Evolutionary conservation across 164 flowering plant species (phyloP), one percentile per base, ranked within the genome.

Genomic region (Platanus orientalis): DNA sequence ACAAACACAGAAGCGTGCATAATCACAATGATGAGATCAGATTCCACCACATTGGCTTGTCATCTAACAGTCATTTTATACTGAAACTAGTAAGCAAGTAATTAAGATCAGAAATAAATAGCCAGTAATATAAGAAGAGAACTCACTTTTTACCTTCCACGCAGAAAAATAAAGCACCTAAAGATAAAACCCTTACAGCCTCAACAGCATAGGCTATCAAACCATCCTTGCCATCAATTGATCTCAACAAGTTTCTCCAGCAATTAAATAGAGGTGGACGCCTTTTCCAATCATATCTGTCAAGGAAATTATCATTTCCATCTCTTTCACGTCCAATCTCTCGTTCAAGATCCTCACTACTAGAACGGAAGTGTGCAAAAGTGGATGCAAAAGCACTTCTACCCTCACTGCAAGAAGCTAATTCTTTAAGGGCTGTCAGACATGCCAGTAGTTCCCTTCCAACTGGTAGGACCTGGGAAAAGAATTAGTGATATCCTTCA

Each of bases 371-470:
- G 54, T 56, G 69, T 63, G 12, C 20, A n/a, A 72, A 69, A 57
- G 73, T 57, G 19, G 84, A 70, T 19, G 69, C 50, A 54, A 90
- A 70, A 58, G 88, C 90, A 61, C 58, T 68, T 71, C 60, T 83
- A 64, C 97, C 92, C 77, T 80, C 87, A 70, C 47, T 51, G 60
- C 72, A 76, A 51, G 79, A 80, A 63, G 78, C 79, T 34, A 88
- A 64, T 48, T 75, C 87, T 79, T 75, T 83, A 48, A 95, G 85
- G 40, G 83, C 78, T 34, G 69, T 58, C 61, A 95, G 75, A 80
- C 97, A 90, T 44, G 81, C 83, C 20, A 79, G 63, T 60, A 95
- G 69, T 63, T 92, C 99, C 69, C 71, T 81, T 73, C 97, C 99
- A 78, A 86, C 83, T 11, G 94, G 97, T 50, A 95, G 80, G 52